Percentiles rank a stretch among this genome's conserved stretches.
These are phyloP conservation scores for Paracoccidioides brasiliensis DNA, from an alignment of 2,329 filamentous ascomycete genomes.

Conservation along the genomic window DNA sequence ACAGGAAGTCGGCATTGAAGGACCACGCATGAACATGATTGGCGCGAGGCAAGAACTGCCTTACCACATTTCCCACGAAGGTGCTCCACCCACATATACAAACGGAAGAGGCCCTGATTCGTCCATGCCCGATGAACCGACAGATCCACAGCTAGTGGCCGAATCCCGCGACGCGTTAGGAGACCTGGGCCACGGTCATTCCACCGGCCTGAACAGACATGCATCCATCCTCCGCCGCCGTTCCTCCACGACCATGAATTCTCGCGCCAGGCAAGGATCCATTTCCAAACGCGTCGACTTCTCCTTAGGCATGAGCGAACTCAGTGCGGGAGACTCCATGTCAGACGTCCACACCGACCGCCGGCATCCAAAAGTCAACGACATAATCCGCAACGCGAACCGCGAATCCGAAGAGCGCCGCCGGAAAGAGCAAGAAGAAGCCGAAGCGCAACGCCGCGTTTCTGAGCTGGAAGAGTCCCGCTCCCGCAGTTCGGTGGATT, in stretches of 20 bases:
- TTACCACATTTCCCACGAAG: conserved; percentile 45
- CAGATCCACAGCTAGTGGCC: conserved; percentile 13
- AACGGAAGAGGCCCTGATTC: conserved; percentile 28
- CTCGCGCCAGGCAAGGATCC: conserved; percentile 44
- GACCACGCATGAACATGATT: conserved; percentile 59
- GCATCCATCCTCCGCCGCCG: conserved; percentile 44
- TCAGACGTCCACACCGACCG: conserved; percentile 54
- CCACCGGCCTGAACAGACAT: conserved; percentile 23
- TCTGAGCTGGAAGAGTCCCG: conserved; percentile 10
- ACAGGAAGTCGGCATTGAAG: conserved; percentile 71
- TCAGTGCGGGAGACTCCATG: conserved; percentile 45
- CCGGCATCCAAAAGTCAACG: conserved; percentile 27
- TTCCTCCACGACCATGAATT: conserved; percentile 20
- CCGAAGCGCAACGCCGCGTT: conserved; percentile 16
- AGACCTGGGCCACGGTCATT: conserved; percentile 30
- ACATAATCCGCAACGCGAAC: conserved; percentile 27
- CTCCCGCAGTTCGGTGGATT: conserved; percentile 13
- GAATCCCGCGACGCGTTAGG: conserved; percentile 21
- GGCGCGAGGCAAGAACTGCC: conserved; percentile 55
- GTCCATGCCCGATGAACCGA: conserved; percentile 20
- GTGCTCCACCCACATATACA: conserved; percentile 37
- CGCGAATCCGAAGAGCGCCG: conserved; percentile 28
- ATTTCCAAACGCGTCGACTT: conserved; percentile 56
- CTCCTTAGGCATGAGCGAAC: conserved; percentile 52
- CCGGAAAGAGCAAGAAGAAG: conserved; percentile 19